A percentile compares a stretch with the other conserved stretches of the same genome.
Evolutionary conservation across 306 rosid species (phyloP).

Genomic region (Pterocarpus macrocarpus): DNA sequence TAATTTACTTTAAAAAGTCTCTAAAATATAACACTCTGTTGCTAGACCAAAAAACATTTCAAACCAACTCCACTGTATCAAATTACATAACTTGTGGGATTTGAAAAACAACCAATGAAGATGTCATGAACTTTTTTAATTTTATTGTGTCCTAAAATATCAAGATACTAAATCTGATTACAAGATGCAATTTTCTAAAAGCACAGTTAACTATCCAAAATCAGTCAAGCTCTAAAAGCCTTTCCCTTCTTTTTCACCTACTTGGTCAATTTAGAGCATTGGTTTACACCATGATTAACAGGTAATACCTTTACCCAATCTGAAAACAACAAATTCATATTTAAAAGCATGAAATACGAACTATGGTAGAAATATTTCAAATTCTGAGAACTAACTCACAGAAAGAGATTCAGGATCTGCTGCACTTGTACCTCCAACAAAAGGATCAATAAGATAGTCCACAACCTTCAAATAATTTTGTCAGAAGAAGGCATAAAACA

Average conservation of each 20-base stretch:
- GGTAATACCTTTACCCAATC: constrained; percentile 19
- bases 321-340: constrained; percentile 21
- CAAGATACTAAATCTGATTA: constrained; percentile 10
- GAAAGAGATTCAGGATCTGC: constrained; percentile 95
- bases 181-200: constrained; percentile 19
- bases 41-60: background rate
- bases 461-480: constrained; percentile 69
- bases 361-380: constrained; percentile 30
- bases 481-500: constrained; percentile 10
- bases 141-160: constrained; percentile 10
- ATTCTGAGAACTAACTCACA: constrained; percentile 67
- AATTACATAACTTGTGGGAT: constrained; percentile 1
- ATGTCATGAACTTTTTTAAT: background rate
- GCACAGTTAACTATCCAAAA: constrained; percentile 20
- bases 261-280: background rate
- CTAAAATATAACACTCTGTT: background rate
- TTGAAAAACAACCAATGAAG: background rate
- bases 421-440: constrained; percentile 91
- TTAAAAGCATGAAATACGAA: constrained; percentile 17
- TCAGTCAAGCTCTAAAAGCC: constrained; percentile 10
- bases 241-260: constrained; percentile 34
- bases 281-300: constrained; percentile 28
- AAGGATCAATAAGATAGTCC: constrained; percentile 92
- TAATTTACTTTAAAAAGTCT: background rate
- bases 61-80: background rate